Conservation (phyloP, 176 grass and related monocot genomes). For the Lolium rigidum region DNA sequence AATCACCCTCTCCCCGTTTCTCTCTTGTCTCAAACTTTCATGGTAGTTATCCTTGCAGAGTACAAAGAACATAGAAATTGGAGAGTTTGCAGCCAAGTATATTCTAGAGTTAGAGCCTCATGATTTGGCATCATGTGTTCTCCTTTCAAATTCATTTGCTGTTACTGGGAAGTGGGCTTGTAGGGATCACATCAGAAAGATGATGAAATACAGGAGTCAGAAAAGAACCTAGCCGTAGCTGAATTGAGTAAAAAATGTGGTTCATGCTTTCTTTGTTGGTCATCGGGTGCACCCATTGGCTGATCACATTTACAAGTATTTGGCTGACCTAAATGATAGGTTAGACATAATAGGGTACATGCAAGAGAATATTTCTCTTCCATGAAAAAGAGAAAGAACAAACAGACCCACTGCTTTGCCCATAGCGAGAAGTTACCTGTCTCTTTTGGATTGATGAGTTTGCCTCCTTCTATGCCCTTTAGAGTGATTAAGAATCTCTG, state of each 20-base stretch:
- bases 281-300: conserved; percentile 58
- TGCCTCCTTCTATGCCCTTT: conserved; percentile 54
- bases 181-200: conserved; percentile 73
- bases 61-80: conserved; percentile 70
- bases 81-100: conserved; percentile 68
- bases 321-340: conserved; percentile 50
- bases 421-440: conserved; percentile 74
- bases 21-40: background rate
- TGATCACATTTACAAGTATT: conserved; percentile 52
- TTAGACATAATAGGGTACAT: conserved; percentile 59
- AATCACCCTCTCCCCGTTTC: background rate
- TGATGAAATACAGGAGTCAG: conserved; percentile 74
- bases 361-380: conserved; percentile 56
- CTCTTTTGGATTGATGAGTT: conserved; percentile 59
- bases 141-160: conserved; percentile 74
- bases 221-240: conserved; percentile 63
- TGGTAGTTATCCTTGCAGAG: conserved; percentile 29
- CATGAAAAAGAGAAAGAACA: conserved; percentile 64
- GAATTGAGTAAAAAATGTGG: conserved; percentile 60
- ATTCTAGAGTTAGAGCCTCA: conserved; percentile 65
- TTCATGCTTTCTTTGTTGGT: conserved; percentile 73
- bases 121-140: conserved; percentile 54
- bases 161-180: conserved; percentile 62
- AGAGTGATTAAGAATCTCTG: conserved; percentile 71
- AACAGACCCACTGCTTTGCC: conserved; percentile 49